A percentile compares a stretch with the other conserved stretches of the same genome.
phyloP scores from a whole-genome alignment of 805 yeast species.

The Starmerella roubikii region DNA sequence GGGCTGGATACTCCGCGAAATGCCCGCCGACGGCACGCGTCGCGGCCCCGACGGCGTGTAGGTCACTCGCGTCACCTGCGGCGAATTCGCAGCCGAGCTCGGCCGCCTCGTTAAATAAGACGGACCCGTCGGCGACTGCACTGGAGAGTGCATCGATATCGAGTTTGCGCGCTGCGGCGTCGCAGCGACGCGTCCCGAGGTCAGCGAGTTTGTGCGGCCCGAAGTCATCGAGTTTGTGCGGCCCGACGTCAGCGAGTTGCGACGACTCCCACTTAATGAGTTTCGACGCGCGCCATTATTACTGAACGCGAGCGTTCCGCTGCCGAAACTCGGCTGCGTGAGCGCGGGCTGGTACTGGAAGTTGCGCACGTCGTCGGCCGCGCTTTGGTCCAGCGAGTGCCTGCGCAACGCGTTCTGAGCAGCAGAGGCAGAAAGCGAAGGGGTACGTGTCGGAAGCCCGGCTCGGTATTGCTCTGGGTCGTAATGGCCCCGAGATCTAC shows the following conservation, averaged over 20 bases:
- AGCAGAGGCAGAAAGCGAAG: conserved; percentile 42
- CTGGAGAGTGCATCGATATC: too few relatives aligned
- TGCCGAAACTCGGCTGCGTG: background rate
- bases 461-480: conserved; percentile 22
- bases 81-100: too few relatives aligned
- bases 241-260: background rate
- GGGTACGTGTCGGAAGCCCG: conserved; percentile 23
- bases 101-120: too few relatives aligned
- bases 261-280: too few relatives aligned
- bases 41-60: background rate
- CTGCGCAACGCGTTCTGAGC: conserved; percentile 37
- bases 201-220: background rate
- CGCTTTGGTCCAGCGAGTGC: conserved; percentile 23
- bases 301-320: too few relatives aligned
- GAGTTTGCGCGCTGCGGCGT: conserved; percentile 19
- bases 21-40: background rate
- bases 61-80: too few relatives aligned
- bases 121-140: too few relatives aligned
- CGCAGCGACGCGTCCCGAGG: too few relatives aligned
- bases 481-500: conserved; percentile 20
- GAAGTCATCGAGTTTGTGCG: conserved; percentile 3
- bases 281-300: too few relatives aligned
- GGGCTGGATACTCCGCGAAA: conserved; percentile 2
- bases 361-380: conserved; percentile 18
- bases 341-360: conserved; percentile 7